Base-by-base conservation (phyloP, 257 asterid genomes). In the Solanum etuberosum region DNA sequence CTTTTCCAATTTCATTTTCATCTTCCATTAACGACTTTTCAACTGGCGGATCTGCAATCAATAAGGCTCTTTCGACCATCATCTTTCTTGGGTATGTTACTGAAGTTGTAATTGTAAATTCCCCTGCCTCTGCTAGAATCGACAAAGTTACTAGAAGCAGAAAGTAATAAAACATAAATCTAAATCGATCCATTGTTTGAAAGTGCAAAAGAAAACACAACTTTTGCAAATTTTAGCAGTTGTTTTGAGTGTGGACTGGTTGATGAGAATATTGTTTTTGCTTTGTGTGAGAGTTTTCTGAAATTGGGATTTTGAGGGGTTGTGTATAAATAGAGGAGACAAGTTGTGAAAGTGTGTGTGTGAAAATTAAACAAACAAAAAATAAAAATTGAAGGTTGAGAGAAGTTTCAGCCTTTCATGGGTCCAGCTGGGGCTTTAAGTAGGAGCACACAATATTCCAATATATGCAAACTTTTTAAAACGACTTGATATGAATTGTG, bases 41-140 rank as follows among this genome's bases (percentile, higher is more conserved):
- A 68, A 6, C 25, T 71, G 93, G 95, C 15, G 97, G 93, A 76
- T 91, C 93, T 86, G 97, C 96, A 34, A 87, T 86, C 12, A 77
- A 59, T 74, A 86, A 63, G 14, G 11, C 61, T 63, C 80, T 86
- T 1, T 77, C 23, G 1, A 59, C 61, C 70, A 48, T 65, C 10
- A 51, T 14, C 34, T 48, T 87, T 70, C 86, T 81, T 43, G 81
- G 54, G 72, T 68, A 65, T 57, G 27, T 42, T 57, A 27, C 18
- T 12, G 35, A 70, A 40, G 4, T 54, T 42, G 57, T 25, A 7
- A 25, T 74, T 42, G 29, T 7, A 48, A 67, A 71, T 72, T 67
- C 57, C 18, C 16, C 83, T 12, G 83, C 87, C 83, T 46, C 23
- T 46, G 51, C 70, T 85, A 32, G 27, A 37, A 32, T 29, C 5